Conservation (phyloP, 2,329 filamentous ascomycete genomes). For the Neoarthrinium moseri region DNA sequence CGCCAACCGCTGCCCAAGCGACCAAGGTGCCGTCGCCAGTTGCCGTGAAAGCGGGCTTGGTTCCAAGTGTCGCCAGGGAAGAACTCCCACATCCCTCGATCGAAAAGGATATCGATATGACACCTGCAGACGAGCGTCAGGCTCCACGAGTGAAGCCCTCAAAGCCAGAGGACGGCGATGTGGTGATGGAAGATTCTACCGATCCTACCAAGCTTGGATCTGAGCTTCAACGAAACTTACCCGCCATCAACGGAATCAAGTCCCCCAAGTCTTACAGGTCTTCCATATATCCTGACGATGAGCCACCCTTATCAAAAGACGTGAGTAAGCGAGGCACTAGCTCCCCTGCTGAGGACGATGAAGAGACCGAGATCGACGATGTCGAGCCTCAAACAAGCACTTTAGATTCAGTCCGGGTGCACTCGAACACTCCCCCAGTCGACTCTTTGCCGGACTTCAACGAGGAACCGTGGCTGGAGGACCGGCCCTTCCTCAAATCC, state of each 20-base stretch:
- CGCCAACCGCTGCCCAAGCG: constrained; percentile 10
- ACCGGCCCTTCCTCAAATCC: constrained; percentile 41
- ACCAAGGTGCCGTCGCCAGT: constrained; percentile 16
- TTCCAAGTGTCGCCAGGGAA: constrained; percentile 11
- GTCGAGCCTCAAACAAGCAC: constrained; percentile 51
- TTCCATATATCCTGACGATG: constrained; percentile 23
- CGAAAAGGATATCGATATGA: constrained; percentile 23
- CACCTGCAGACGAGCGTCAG: constrained; percentile 9
- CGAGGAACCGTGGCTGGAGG: constrained; percentile 46
- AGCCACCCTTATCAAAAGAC: constrained; percentile 20
- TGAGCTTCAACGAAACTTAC: constrained; percentile 15
- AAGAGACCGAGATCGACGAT: constrained; percentile 54
- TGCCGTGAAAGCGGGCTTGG: constrained; percentile 10
- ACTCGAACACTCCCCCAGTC: constrained; percentile 53
- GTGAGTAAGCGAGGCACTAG: constrained; percentile 32
- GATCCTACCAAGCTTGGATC: constrained; percentile 18
- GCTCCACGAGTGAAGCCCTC: background rate
- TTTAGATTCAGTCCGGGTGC: constrained; percentile 48
- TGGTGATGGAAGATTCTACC: constrained; percentile 34
- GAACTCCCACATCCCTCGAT: constrained; percentile 25
- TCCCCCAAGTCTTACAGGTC: constrained; percentile 17
- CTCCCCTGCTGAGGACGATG: constrained; percentile 48
- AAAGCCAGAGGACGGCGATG: constrained; percentile 27
- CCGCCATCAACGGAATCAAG: constrained; percentile 10
- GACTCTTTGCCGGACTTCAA: constrained; percentile 51